A percentile compares a stretch with the other conserved stretches of the same genome.
Conservation (phyloP, 1,284 basidiomycete species). For the Ceraceosorus guamensis region DNA sequence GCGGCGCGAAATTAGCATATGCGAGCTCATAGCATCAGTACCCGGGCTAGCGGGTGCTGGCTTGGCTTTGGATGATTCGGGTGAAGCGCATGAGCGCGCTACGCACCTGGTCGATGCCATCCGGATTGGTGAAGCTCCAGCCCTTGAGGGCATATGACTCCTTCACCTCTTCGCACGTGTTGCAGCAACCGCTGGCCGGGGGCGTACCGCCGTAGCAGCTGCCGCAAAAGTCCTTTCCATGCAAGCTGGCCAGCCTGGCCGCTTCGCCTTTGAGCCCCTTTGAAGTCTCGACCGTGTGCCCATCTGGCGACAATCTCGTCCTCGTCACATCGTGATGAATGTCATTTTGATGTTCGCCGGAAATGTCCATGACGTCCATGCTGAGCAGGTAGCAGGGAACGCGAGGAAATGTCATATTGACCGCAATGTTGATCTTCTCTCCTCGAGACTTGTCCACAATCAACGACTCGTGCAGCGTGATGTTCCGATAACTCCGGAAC, state of each 20-base stretch:
- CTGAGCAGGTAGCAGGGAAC: slow-evolving; percentile 77
- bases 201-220: slow-evolving; percentile 88
- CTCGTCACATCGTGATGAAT: slow-evolving; percentile 73
- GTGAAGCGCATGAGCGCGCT: no score
- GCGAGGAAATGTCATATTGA: slow-evolving; percentile 91
- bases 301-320: slow-evolving; percentile 63
- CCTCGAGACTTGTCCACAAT: slow-evolving; percentile 74
- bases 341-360: slow-evolving; percentile 76
- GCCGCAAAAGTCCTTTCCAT: slow-evolving; percentile 54
- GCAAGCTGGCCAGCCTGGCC: slow-evolving; percentile 22
- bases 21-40: no score
- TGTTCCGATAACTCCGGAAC: slow-evolving; percentile 85
- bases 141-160: slow-evolving; percentile 82
- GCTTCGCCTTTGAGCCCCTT: slow-evolving; percentile 37
- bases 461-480: slow-evolving; percentile 55
- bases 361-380: slow-evolving; percentile 95
- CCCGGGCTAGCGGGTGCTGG: not conserved
- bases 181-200: slow-evolving; percentile 69
- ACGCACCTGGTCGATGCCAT: slow-evolving; percentile 80
- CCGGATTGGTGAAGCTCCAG: slow-evolving; percentile 89
- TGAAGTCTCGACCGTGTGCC: slow-evolving; percentile 40
- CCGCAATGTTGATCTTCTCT: slow-evolving; percentile 80
- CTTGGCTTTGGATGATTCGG: not conserved
- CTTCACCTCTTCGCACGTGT: slow-evolving; percentile 90
- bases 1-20: not conserved